phyloP scores from a whole-genome alignment of 2,329 filamentous ascomycete species.

The Talaromyces sp. region DNA sequence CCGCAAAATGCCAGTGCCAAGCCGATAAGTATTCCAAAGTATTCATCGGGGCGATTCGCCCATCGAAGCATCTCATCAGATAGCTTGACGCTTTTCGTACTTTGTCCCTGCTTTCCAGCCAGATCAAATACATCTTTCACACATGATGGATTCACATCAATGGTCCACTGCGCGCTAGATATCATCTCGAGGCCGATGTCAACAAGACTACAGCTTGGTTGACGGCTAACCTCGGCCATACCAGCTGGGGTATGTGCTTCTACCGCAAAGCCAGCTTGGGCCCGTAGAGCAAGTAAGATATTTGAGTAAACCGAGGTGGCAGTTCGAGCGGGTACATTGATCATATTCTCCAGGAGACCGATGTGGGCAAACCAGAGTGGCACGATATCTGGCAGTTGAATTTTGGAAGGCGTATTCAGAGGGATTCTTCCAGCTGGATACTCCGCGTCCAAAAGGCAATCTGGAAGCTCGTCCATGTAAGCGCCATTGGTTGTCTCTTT shows the following conservation, averaged over 20 bases:
- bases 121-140: not conserved
- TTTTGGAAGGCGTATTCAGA: not conserved
- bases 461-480: too few species aligned
- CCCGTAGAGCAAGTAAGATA: not conserved
- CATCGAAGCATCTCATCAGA: slow-evolving; percentile 1
- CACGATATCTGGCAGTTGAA: not conserved
- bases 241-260: not conserved
- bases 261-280: not conserved
- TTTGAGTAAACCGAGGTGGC: not conserved
- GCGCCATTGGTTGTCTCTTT: not conserved
- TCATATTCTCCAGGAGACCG: not conserved
- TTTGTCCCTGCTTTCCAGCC: not conserved
- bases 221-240: not conserved
- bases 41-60: not conserved
- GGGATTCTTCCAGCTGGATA: not conserved
- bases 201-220: not conserved
- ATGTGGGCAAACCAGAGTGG: slow-evolving; percentile 1
- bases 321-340: not conserved
- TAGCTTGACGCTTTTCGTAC: not conserved
- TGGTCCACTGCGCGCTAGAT: not conserved
- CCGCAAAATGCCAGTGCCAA: not conserved
- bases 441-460: too few species aligned
- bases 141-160: not conserved
- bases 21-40: not conserved
- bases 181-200: slow-evolving; percentile 1